Percentiles rank a stretch among this genome's conserved stretches.
Conservation (phyloP, 257 asterid species). For the Rhazya stricta region DNA sequence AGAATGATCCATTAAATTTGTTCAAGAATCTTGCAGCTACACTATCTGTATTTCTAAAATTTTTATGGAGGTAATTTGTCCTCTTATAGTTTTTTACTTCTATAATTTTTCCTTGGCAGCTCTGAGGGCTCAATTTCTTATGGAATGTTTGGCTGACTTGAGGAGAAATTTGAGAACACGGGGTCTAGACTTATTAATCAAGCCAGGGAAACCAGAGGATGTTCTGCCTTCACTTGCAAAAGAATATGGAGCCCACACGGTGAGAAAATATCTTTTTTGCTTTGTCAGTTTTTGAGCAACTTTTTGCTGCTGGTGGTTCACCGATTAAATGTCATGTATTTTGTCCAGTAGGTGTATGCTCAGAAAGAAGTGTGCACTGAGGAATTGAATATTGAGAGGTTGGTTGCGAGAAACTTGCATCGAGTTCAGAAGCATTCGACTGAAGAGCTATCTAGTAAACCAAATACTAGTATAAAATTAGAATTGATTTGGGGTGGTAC, state of each 20-base stretch:
- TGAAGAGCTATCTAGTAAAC: constrained; percentile 27
- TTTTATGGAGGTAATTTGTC: not conserved
- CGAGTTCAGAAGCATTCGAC: constrained; percentile 17
- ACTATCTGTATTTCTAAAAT: not conserved
- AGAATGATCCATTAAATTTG: not conserved
- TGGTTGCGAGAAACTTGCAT: constrained; percentile 49
- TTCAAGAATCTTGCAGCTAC: not conserved
- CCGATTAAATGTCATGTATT: constrained; percentile 9
- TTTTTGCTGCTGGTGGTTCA: not conserved
- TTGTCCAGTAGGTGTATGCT: constrained; percentile 63
- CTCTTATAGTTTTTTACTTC: not conserved
- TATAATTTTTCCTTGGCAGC: constrained; percentile 45
- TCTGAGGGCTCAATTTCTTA: constrained; percentile 71
- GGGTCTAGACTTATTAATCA: constrained; percentile 78
- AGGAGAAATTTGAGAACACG: constrained; percentile 50
- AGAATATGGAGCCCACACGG: constrained; percentile 74
- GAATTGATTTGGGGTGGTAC: constrained; percentile 75
- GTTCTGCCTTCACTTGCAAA: constrained; percentile 70
- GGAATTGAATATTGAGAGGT: constrained; percentile 69
- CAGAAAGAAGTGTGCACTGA: constrained; percentile 98
- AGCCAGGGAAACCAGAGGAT: constrained; percentile 81
- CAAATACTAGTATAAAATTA: constrained; percentile 34
- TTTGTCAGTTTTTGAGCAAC: constrained; percentile 1
- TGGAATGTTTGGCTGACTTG: constrained; percentile 71
- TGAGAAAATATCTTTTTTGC: constrained; percentile 31